Evolutionary conservation across 345 rosid genomes (phyloP).

Genomic region (Passiflora organensis): DNA sequence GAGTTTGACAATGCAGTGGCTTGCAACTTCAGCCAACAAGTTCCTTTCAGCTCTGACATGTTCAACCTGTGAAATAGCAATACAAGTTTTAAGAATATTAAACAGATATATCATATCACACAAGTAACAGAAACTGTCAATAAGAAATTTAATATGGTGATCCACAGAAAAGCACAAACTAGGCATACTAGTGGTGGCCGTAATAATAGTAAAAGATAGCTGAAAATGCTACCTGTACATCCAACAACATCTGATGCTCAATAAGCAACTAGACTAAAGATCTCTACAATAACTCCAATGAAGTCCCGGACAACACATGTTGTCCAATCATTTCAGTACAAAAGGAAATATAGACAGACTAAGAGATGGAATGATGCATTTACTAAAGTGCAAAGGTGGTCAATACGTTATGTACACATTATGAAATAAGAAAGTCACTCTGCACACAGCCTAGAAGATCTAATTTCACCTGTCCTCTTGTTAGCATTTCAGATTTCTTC

Average conservation of each 20-base stretch:
- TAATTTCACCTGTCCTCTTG: constrained; percentile 81
- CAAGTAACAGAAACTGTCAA: too few species aligned
- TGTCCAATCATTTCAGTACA: neutral
- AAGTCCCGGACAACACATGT: too few species aligned
- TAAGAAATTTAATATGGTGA: too few species aligned
- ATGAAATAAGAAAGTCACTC: constrained; percentile 1
- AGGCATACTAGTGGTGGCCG: neutral
- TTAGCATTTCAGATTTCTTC: constrained; percentile 97
- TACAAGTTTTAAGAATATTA: constrained; percentile 6
- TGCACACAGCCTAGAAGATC: constrained; percentile 7
- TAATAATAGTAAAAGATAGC: too few species aligned
- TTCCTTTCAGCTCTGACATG: constrained; percentile 99
- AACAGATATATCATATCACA: constrained; percentile 5
- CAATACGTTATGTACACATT: constrained; percentile 1
- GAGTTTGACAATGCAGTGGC: constrained; percentile 93
- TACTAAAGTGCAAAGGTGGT: neutral
- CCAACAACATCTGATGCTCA: too few species aligned
- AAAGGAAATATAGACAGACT: neutral
- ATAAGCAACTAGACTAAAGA: too few species aligned
- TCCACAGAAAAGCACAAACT: neutral
- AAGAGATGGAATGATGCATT: neutral
- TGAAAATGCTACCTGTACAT: too few species aligned
- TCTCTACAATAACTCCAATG: too few species aligned
- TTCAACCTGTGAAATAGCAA: constrained; percentile 59
- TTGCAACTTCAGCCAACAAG: constrained; percentile 92